Percentiles rank a stretch among this genome's conserved stretches.
Evolutionary conservation across 345 rosid species (phyloP).

Genomic region (Hibiscus mutabilis): DNA sequence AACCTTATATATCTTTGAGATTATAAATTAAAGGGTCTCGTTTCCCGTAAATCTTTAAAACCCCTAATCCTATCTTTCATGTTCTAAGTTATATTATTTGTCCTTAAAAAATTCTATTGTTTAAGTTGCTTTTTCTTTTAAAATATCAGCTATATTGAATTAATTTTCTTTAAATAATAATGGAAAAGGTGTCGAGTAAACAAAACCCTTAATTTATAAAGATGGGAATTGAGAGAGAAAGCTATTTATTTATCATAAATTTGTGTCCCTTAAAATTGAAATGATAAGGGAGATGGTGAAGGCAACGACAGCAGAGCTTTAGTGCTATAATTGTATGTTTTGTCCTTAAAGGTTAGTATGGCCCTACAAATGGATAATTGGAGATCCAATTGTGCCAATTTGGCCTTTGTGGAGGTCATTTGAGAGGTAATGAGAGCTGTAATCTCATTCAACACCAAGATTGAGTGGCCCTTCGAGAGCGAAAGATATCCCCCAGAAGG

Average conservation of each 20-base stretch:
- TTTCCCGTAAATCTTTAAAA: too few species aligned
- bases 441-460: not conserved
- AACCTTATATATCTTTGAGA: too few species aligned
- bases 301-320: constrained; percentile 25
- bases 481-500: not conserved
- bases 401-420: constrained; percentile 9
- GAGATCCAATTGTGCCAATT: constrained; percentile 7
- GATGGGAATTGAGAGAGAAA: constrained; percentile 4
- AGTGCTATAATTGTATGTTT: constrained; percentile 22
- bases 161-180: too few species aligned
- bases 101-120: too few species aligned
- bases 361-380: not conserved
- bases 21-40: too few species aligned
- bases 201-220: too few species aligned
- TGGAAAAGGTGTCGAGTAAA: too few species aligned
- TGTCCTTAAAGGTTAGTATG: not conserved
- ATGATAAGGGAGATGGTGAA: constrained; percentile 18
- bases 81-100: too few species aligned
- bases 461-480: constrained; percentile 5
- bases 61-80: too few species aligned
- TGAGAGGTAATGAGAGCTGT: constrained; percentile 12
- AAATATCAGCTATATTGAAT: too few species aligned
- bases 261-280: constrained; percentile 19
- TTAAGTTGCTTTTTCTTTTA: too few species aligned
- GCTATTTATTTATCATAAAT: constrained; percentile 5